These are phyloP conservation scores for Cyclotella atomus DNA, from an alignment of 108 stramenopile genomes.

Conservation along the genomic window DNA sequence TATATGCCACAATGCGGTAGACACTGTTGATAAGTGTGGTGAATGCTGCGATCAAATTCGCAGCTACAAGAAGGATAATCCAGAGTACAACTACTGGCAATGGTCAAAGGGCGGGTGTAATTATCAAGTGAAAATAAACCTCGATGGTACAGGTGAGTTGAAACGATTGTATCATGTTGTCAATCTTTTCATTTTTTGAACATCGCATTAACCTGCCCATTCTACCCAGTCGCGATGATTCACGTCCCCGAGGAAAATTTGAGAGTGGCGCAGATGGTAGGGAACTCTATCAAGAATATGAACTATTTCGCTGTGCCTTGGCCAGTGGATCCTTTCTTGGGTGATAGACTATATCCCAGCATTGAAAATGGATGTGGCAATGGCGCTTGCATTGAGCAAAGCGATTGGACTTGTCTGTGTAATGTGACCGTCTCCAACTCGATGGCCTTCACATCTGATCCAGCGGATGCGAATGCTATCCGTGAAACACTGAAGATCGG, in stretches of 20 bases:
- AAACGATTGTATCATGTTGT: neutral
- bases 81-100: neutral
- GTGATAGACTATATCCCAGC: constrained; percentile 19
- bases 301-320: constrained; percentile 26
- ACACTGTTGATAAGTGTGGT: neutral
- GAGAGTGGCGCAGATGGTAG: neutral
- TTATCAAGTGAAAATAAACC: constrained; percentile 31
- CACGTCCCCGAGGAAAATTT: constrained; percentile 19
- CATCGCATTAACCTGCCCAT: neutral
- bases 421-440: constrained; percentile 29
- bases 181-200: neutral
- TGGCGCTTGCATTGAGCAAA: constrained; percentile 2
- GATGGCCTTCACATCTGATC: constrained; percentile 25
- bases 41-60: neutral
- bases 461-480: constrained; percentile 21
- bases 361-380: constrained; percentile 34
- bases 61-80: neutral
- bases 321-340: constrained; percentile 23
- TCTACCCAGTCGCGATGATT: constrained; percentile 14
- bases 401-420: constrained; percentile 43
- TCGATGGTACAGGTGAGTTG: constrained; percentile 25
- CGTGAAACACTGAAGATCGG: constrained; percentile 28
- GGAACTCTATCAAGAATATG: constrained; percentile 10
- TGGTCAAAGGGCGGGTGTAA: neutral
- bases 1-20: neutral